Percentiles rank a stretch among this genome's conserved stretches.
These are phyloP conservation scores for Neurospora sp. DNA, from an alignment of 2,329 filamentous ascomycete species.

Conservation along the genomic window DNA sequence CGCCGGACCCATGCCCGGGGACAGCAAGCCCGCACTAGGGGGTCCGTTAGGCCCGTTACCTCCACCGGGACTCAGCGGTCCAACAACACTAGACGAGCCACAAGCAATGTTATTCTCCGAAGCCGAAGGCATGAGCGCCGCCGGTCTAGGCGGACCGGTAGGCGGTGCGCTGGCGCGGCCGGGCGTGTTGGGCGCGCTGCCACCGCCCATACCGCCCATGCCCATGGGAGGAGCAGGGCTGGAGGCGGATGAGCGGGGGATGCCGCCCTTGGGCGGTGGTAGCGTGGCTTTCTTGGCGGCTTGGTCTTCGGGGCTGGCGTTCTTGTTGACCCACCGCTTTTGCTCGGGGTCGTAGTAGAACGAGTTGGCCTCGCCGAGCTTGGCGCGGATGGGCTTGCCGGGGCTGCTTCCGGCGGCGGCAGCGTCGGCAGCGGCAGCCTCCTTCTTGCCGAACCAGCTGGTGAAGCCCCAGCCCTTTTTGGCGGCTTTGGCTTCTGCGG, in stretches of 20 bases:
- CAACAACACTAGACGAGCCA: slow-evolving; percentile 6
- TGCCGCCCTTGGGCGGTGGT: slow-evolving; percentile 58
- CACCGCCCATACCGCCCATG: neutral
- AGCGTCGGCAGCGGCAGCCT: slow-evolving; percentile 44
- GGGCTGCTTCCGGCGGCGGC: slow-evolving; percentile 28
- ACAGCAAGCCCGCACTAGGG: neutral
- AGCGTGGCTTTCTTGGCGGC: slow-evolving; percentile 57
- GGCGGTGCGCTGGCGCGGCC: slow-evolving; percentile 19
- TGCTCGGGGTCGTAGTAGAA: slow-evolving; percentile 95
- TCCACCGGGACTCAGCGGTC: neutral
- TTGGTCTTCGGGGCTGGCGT: slow-evolving; percentile 56
- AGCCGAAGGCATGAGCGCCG: slow-evolving; percentile 7
- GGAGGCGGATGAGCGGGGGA: slow-evolving; percentile 39
- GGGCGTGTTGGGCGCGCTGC: slow-evolving; percentile 10
- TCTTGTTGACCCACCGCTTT: slow-evolving; percentile 98
- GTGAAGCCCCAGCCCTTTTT: slow-evolving; percentile 73
- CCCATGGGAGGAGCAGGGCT: slow-evolving; percentile 40
- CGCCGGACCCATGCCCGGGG: slow-evolving; percentile 21
- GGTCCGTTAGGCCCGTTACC: neutral
- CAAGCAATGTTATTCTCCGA: slow-evolving; percentile 13
- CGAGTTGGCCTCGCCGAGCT: slow-evolving; percentile 84
- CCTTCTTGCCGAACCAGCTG: slow-evolving; percentile 73
- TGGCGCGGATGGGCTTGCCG: slow-evolving; percentile 72
- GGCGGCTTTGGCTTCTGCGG: slow-evolving; percentile 38
- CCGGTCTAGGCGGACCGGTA: slow-evolving; percentile 12